Conservation (phyloP, 306 rosid species). For the Trifolium repens region DNA sequence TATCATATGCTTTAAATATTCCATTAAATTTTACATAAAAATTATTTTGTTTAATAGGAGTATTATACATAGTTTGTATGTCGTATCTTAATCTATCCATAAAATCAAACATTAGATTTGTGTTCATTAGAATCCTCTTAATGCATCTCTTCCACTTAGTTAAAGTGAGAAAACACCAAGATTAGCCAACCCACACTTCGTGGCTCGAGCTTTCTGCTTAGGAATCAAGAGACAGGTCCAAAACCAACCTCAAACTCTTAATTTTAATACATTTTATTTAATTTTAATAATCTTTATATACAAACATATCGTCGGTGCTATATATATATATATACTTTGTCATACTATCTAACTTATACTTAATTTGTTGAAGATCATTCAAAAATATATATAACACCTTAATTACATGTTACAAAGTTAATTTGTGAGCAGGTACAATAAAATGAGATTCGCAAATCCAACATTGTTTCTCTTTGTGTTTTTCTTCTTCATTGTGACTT, state of each 20-base stretch:
- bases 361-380: slow-evolving; percentile 26
- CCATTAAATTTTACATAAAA: not conserved
- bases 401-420: slow-evolving; percentile 23
- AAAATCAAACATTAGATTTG: not conserved
- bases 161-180: slow-evolving; percentile 52
- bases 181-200: slow-evolving; percentile 66
- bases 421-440: slow-evolving; percentile 11
- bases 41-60: not conserved
- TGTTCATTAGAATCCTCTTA: slow-evolving; percentile 7
- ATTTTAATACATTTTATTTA: slow-evolving; percentile 2
- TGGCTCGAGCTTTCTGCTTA: slow-evolving; percentile 59
- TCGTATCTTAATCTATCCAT: not conserved
- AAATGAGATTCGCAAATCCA: slow-evolving; percentile 54
- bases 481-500: slow-evolving; percentile 46
- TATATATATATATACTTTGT: not conserved
- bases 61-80: not conserved
- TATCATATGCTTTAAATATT: not conserved
- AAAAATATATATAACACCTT: not conserved
- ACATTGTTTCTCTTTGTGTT: slow-evolving; percentile 47
- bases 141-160: slow-evolving; percentile 4
- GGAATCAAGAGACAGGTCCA: slow-evolving; percentile 69
- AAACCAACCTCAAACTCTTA: slow-evolving; percentile 42
- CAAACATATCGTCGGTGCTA: slow-evolving; percentile 29
- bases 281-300: not conserved
- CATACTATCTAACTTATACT: slow-evolving; percentile 2